Evolutionary conservation across 1,139 yeast species (phyloP), one percentile per base, ranked within the genome.

Genomic region (Pichia terricola): DNA sequence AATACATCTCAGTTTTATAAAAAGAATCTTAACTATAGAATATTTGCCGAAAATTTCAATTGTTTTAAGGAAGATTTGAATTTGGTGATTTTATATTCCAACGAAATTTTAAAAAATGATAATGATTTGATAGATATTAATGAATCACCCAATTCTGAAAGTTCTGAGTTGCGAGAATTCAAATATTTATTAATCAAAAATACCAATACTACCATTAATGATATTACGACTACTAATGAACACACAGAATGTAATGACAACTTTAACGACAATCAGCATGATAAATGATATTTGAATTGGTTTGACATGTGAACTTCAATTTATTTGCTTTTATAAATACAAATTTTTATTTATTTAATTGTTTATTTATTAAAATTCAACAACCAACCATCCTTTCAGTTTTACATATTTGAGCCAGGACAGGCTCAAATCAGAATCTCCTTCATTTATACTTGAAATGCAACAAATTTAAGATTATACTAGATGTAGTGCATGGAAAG

Each of bases 1-100:
- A 41, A 11, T n/a, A 38, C 33, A 27, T 4, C 8, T 2, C 28
- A 30, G 32, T 48, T 48, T 27, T 34, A 33, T 16, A 11, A 25
- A 5, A 28, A 38, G 7, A 34, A 38, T 28, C 27, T 50, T 9
- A 32, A 46, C 36, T 44, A 34, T 38, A 28, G 32, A 5, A 31
- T 11, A 9, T 51, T 43, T 27, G 25, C n/a, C 5, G 9, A 16
- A 27, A 37, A 43, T 4, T 44, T 49, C 10, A 48, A 39, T 5
- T 26, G 34, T 28, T 44, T 49, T n/a, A 47, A 43, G 41, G 39
- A 42, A n/a, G 34, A 45, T 8, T 40, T 50, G 10, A 50, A 50
- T 47, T 40, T 50, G 26, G 49, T 49, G 6, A 42, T 50, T 11
- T 28, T 49, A 8, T 50, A 49, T 37, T 50, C 53, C n/a, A 47